phyloP scores from a whole-genome alignment of 2,329 filamentous ascomycete genomes.

The Phyllosticta citriasiana region DNA sequence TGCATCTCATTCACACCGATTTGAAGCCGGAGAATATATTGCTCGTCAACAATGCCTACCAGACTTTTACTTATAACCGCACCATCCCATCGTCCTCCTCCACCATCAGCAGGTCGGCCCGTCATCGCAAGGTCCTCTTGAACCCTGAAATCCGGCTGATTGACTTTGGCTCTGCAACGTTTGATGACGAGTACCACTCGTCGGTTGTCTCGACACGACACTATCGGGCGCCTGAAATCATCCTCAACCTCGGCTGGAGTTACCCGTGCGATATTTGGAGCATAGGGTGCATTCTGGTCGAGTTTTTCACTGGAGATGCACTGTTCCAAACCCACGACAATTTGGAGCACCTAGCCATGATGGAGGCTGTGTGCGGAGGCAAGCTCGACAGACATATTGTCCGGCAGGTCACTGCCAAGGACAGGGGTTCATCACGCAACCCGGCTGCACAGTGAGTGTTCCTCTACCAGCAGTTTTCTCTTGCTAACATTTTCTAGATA shows the following conservation, averaged over 20 bases:
- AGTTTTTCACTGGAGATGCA: conserved; percentile 59
- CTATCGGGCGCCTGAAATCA: conserved; percentile 58
- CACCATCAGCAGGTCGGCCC: conserved; percentile 45
- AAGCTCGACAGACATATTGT: conserved; percentile 48
- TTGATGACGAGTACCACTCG: conserved; percentile 59
- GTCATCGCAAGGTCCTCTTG: conserved; percentile 52
- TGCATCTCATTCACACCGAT: conserved; percentile 92
- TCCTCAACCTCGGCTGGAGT: conserved; percentile 57
- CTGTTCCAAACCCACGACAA: conserved; percentile 61
- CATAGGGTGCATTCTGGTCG: conserved; percentile 58
- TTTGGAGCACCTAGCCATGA: conserved; percentile 59
- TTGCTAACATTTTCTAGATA: conserved; percentile 37
- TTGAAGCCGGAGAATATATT: conserved; percentile 60
- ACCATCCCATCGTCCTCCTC: conserved; percentile 56
- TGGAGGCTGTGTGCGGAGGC: conserved; percentile 52
- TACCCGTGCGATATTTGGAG: conserved; percentile 62
- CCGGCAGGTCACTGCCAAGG: conserved; percentile 41
- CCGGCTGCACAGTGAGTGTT: conserved; percentile 45
- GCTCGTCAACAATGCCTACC: conserved; percentile 53
- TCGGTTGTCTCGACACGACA: conserved; percentile 58
- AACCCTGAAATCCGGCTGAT: conserved; percentile 58
- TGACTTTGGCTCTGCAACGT: conserved; percentile 58
- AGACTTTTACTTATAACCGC: conserved; percentile 60
- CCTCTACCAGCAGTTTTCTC: conserved; percentile 7
- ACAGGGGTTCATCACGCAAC: conserved; percentile 39